phyloP scores from a whole-genome alignment of 2,329 filamentous ascomycete genomes.

The Ceratocystis eucalypticola region DNA sequence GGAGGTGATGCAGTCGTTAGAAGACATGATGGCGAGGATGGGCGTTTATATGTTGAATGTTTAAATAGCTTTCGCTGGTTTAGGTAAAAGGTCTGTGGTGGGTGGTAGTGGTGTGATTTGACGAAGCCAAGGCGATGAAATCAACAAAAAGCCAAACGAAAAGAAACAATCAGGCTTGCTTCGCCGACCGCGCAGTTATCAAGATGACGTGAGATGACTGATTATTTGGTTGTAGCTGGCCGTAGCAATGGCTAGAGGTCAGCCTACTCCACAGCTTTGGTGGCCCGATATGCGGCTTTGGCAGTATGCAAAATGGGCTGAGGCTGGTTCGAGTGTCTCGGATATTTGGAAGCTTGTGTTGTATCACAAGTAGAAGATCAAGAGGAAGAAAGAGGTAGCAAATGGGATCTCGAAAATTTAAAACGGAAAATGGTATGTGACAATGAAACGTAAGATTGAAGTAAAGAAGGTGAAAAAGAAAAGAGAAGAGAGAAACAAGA shows the following conservation, averaged over 20 bases:
- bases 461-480: background rate
- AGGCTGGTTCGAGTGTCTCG: constrained; percentile 12
- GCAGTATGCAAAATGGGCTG: background rate
- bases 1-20: constrained; percentile 13
- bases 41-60: no score
- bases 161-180: background rate
- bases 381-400: no score
- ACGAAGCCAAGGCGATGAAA: no score
- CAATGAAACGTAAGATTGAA: background rate
- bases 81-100: no score
- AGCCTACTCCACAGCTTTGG: background rate
- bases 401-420: no score
- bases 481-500: background rate
- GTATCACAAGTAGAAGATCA: no score
- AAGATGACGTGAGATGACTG: no score
- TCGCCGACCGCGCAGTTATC: background rate
- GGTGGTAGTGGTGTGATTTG: no score
- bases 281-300: background rate
- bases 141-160: no score
- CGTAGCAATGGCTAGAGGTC: background rate
- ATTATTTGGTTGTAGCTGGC: no score
- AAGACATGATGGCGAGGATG: constrained; percentile 4
- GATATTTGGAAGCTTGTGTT: background rate
- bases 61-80: no score
- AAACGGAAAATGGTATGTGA: background rate